Conservation (phyloP, 2,329 filamentous ascomycete genomes). For the Scedosporium minutisporum region DNA sequence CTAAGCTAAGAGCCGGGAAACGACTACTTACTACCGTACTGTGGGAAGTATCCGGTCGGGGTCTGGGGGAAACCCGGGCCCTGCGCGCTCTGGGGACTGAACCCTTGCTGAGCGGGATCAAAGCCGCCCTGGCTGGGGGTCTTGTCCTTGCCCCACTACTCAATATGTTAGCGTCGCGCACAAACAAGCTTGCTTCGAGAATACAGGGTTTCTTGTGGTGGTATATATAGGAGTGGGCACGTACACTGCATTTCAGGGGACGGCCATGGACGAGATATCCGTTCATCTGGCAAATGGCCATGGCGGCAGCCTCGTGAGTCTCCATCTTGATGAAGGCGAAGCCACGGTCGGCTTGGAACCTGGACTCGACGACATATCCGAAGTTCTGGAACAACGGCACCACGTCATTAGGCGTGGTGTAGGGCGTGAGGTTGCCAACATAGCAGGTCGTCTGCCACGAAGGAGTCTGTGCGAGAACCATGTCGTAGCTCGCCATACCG, state of each 20-base stretch:
- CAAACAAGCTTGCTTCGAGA: no score
- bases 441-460: slow-evolving; percentile 98
- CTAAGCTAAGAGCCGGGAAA: not conserved
- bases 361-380: slow-evolving; percentile 91
- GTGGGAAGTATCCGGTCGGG: slow-evolving; percentile 77
- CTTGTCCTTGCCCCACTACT: slow-evolving; percentile 97
- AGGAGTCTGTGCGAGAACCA: slow-evolving; percentile 90
- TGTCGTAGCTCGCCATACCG: slow-evolving; percentile 93
- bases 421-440: slow-evolving; percentile 93
- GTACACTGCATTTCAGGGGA: slow-evolving; percentile 95
- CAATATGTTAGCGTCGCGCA: slow-evolving; percentile 18
- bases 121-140: slow-evolving; percentile 72
- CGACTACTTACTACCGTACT: slow-evolving; percentile 66
- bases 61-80: slow-evolving; percentile 67
- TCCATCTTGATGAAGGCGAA: slow-evolving; percentile 99
- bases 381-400: slow-evolving; percentile 99
- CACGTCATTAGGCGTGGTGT: slow-evolving; percentile 92
- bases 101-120: slow-evolving; percentile 63
- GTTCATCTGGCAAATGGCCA: slow-evolving; percentile 96
- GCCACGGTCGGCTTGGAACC: slow-evolving; percentile 94
- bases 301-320: slow-evolving; percentile 91
- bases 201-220: not conserved
- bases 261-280: slow-evolving; percentile 97
- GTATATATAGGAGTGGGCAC: slow-evolving; percentile 29
- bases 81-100: slow-evolving; percentile 65